Evolutionary conservation across 495 filamentous ascomycete species (phyloP).

Genomic region (Xylaria palmicola): DNA sequence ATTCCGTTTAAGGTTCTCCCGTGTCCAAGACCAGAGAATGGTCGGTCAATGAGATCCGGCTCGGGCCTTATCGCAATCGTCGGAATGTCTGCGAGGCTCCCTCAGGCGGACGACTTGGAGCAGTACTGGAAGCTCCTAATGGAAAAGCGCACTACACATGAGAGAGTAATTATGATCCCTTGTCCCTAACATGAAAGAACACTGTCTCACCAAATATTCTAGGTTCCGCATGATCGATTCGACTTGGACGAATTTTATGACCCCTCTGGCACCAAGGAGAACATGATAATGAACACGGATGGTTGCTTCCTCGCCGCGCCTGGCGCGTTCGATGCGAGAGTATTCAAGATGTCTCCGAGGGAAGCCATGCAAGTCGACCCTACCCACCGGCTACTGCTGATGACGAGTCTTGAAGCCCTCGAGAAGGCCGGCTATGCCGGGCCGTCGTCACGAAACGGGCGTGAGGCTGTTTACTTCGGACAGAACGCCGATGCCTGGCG

Average conservation of each 20-base stretch:
- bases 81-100: slow-evolving; percentile 61
- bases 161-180: slow-evolving; percentile 21
- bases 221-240: slow-evolving; percentile 61
- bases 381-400: slow-evolving; percentile 66
- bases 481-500: slow-evolving; percentile 78
- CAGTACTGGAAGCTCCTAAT: slow-evolving; percentile 60
- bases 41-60: neutral
- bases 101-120: slow-evolving; percentile 52
- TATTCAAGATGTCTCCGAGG: slow-evolving; percentile 82
- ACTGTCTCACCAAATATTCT: slow-evolving; percentile 24
- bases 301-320: slow-evolving; percentile 75
- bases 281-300: slow-evolving; percentile 67
- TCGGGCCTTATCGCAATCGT: slow-evolving; percentile 53
- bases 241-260: slow-evolving; percentile 69
- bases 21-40: neutral
- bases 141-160: slow-evolving; percentile 42
- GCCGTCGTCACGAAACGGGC: slow-evolving; percentile 30
- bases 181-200: neutral
- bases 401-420: slow-evolving; percentile 72
- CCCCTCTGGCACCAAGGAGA: slow-evolving; percentile 60
- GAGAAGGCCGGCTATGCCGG: slow-evolving; percentile 65
- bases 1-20: neutral
- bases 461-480: slow-evolving; percentile 78
- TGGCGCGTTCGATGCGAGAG: slow-evolving; percentile 67
- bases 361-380: slow-evolving; percentile 76